Evolutionary conservation across 495 filamentous ascomycete genomes (phyloP).

Genomic region (Trichocladium antarcticum): DNA sequence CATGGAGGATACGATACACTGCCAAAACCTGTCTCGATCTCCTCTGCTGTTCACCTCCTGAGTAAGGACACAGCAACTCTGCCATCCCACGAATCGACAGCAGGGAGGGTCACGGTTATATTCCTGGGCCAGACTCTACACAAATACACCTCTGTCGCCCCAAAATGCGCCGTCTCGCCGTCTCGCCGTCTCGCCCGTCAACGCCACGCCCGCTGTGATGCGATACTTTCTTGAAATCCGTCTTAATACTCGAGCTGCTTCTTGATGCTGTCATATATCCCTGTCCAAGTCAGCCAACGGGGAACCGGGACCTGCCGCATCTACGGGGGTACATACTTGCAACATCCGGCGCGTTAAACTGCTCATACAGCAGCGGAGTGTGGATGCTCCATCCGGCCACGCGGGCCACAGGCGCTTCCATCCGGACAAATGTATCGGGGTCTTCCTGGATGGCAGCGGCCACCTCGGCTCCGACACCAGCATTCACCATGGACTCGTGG

Average conservation of each 20-base stretch:
- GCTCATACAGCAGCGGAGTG: conserved; percentile 70
- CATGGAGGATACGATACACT: too few species aligned
- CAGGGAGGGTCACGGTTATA: neutral
- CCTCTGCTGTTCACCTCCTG: too few species aligned
- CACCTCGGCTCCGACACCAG: conserved; percentile 86
- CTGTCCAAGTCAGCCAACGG: conserved; percentile 27
- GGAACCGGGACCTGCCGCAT: neutral
- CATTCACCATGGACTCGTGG: conserved; percentile 93
- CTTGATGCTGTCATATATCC: conserved; percentile 46
- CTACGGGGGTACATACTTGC: conserved; percentile 53
- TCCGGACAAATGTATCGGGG: conserved; percentile 62
- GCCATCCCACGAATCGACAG: neutral
- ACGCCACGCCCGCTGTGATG: conserved; percentile 10
- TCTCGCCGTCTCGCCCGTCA: conserved; percentile 1
- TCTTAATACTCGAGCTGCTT: conserved; percentile 35
- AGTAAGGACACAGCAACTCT: too few species aligned
- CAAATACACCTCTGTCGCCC: neutral
- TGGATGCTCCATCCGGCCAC: conserved; percentile 90
- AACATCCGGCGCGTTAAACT: conserved; percentile 83
- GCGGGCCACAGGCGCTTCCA: conserved; percentile 87
- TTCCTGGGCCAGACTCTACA: neutral
- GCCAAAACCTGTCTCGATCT: too few species aligned
- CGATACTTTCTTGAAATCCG: neutral
- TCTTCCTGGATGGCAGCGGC: conserved; percentile 84
- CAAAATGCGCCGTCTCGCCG: neutral